phyloP scores from a whole-genome alignment of 1,284 basidiomycete genomes.

The Pisolithus thermaeus region DNA sequence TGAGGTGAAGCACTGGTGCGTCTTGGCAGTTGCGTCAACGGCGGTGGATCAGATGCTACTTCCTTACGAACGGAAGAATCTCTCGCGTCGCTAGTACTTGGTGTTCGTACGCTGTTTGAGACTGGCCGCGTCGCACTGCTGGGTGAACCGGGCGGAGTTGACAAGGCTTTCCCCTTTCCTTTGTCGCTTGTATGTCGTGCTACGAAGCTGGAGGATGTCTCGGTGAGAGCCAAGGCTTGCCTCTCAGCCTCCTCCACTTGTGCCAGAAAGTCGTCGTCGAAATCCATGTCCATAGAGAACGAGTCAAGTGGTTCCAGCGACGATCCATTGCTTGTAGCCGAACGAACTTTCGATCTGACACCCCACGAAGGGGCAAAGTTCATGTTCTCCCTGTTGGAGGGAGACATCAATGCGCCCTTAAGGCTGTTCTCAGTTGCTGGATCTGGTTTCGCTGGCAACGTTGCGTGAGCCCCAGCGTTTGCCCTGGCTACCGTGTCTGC shows the following conservation, averaged over 20 bases:
- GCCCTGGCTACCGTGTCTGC: too few relatives aligned
- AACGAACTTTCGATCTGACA: neutral
- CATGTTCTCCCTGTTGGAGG: neutral
- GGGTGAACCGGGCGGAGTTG: neutral
- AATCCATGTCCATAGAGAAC: conserved; percentile 24
- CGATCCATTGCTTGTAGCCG: neutral
- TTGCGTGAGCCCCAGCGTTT: too few relatives aligned
- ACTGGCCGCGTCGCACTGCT: neutral
- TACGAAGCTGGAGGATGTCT: neutral
- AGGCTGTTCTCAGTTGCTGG: neutral
- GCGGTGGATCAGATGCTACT: conserved; percentile 10
- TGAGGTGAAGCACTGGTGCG: neutral
- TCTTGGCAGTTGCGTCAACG: neutral
- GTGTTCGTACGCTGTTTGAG: neutral
- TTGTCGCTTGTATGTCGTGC: conserved; percentile 7
- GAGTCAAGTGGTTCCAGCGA: conserved; percentile 22
- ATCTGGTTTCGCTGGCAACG: neutral
- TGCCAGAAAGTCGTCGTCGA: conserved; percentile 26
- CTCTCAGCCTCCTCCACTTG: conserved; percentile 28
- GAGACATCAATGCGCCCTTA: neutral
- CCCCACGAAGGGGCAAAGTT: neutral
- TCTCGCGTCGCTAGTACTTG: conserved; percentile 7
- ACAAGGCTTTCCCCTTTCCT: conserved; percentile 13
- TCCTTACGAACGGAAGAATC: conserved; percentile 14
- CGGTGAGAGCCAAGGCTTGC: conserved; percentile 12